Conservation (phyloP, 2,329 filamentous ascomycete genomes). For the Anisogramma anomala region DNA sequence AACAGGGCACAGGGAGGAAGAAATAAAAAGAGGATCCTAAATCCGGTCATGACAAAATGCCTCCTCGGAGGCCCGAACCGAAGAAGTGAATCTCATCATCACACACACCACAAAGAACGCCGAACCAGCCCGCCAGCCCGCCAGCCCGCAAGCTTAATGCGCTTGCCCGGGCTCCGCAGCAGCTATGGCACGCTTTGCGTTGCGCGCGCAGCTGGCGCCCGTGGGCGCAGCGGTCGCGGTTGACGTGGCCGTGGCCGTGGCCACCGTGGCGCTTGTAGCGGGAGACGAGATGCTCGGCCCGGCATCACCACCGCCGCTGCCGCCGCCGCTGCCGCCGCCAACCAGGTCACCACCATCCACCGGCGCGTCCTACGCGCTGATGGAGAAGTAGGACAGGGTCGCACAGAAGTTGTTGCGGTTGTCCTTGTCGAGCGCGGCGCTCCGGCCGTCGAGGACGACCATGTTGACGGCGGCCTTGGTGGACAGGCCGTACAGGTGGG, state of each 20-base stretch:
- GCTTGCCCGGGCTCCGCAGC: too few relatives aligned
- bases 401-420: conserved; percentile 57
- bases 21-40: too few relatives aligned
- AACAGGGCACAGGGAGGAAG: too few relatives aligned
- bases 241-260: not conserved
- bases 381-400: conserved; percentile 42
- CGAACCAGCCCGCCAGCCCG: too few relatives aligned
- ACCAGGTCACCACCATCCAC: not conserved
- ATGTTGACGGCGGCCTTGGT: conserved; percentile 68
- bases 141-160: too few relatives aligned
- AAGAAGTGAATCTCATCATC: too few relatives aligned
- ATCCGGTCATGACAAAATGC: too few relatives aligned
- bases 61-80: too few relatives aligned
- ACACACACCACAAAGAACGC: too few relatives aligned
- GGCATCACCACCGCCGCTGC: not conserved
- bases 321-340: not conserved
- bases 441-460: conserved; percentile 50
- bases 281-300: not conserved
- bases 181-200: too few relatives aligned
- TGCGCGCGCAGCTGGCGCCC: not conserved
- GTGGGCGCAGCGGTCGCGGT: not conserved
- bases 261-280: not conserved
- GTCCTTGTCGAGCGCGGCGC: conserved; percentile 42
- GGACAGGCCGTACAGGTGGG: conserved; percentile 57
- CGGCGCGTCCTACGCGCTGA: conserved; percentile 11